These are phyloP conservation scores for Bryoerythrophyllum caledonicum DNA, from an alignment of 225 moss, liverwort and hornwort genomes.

Conservation along the genomic window DNA sequence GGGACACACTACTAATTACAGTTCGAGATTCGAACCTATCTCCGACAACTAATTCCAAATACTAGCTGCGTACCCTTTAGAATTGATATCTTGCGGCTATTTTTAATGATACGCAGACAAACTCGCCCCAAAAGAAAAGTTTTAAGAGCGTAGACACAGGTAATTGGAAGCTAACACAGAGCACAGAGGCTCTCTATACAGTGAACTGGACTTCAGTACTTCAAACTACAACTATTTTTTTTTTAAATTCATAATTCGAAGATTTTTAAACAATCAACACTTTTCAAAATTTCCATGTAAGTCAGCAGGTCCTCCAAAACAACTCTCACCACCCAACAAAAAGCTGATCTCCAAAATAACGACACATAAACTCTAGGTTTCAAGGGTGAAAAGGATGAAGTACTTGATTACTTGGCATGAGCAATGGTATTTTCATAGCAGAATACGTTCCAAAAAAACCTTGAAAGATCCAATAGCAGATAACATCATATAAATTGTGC, in stretches of 20 bases:
- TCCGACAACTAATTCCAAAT: constrained; percentile 15
- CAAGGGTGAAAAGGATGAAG: constrained; percentile 18
- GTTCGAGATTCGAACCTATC: constrained; percentile 8
- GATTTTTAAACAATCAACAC: neutral
- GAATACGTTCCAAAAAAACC: constrained; percentile 7
- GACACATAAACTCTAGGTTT: neutral
- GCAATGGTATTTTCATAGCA: constrained; percentile 7
- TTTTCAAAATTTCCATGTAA: neutral
- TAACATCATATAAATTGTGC: neutral
- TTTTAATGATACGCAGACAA: constrained; percentile 3
- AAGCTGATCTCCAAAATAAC: neutral
- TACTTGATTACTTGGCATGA: constrained; percentile 12
- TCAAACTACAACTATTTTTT: neutral
- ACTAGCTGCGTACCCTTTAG: neutral
- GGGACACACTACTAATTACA: constrained; percentile 16
- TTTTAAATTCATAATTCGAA: neutral
- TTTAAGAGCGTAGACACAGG: neutral
- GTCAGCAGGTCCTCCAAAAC: neutral
- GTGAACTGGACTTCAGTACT: neutral
- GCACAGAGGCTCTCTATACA: neutral
- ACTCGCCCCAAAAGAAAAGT: neutral
- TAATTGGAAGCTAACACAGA: constrained; percentile 13
- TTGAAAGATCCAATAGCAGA: constrained; percentile 19
- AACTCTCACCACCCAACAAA: neutral
- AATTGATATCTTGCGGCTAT: neutral